These are phyloP conservation scores for Aspergillus proliferans DNA, from an alignment of 2,329 filamentous ascomycete genomes.

Conservation along the genomic window DNA sequence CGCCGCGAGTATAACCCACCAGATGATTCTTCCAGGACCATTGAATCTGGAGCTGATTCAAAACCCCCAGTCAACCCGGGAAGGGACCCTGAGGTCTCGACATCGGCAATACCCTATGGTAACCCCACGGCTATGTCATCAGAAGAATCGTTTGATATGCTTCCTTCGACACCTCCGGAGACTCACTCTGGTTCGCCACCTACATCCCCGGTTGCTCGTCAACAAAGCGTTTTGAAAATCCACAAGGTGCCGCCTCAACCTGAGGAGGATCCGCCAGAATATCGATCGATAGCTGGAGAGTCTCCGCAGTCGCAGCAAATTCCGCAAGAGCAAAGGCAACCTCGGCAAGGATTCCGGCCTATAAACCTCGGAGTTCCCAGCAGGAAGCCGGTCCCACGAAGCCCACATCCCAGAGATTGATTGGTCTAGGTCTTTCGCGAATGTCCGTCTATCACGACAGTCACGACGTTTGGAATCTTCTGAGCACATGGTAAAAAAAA, in stretches of 20 bases:
- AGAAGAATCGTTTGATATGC: conserved; percentile 35
- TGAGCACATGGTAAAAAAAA: too few species aligned
- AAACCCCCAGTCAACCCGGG: conserved; percentile 27
- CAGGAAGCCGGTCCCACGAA: conserved; percentile 34
- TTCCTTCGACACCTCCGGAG: conserved; percentile 31
- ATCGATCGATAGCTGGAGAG: conserved; percentile 20
- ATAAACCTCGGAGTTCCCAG: conserved; percentile 34
- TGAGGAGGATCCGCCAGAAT: conserved; percentile 27
- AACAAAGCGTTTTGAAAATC: conserved; percentile 28
- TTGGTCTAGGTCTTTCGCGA: not conserved
- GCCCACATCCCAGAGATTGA: conserved; percentile 7
- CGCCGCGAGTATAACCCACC: conserved; percentile 49
- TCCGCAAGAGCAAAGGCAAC: conserved; percentile 14
- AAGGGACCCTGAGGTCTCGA: conserved; percentile 23
- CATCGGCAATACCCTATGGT: conserved; percentile 17
- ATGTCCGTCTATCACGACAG: too few species aligned
- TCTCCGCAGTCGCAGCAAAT: conserved; percentile 9
- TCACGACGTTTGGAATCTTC: too few species aligned
- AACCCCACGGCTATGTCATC: conserved; percentile 22
- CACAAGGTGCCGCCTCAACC: conserved; percentile 15
- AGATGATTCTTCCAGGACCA: conserved; percentile 24
- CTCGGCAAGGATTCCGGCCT: conserved; percentile 19
- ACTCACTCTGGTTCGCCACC: conserved; percentile 29
- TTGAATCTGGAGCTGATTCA: conserved; percentile 33
- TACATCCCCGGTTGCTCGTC: conserved; percentile 23